phyloP scores from a whole-genome alignment of 2,329 filamentous ascomycete species.

The Calonectria ilicicola region DNA sequence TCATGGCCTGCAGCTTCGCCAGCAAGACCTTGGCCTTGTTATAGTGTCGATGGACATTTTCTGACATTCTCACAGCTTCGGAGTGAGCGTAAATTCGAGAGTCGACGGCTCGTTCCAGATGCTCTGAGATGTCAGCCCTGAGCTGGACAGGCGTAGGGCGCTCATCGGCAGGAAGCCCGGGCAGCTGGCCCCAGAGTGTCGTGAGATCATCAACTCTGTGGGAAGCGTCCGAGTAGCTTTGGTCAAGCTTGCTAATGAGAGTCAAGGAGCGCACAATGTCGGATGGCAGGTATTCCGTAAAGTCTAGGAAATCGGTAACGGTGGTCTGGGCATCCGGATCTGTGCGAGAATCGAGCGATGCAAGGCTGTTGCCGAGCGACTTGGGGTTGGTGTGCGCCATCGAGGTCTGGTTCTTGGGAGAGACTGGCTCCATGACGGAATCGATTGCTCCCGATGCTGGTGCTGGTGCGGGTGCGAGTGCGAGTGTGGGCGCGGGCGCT shows the following conservation, averaged over 20 bases:
- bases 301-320: conserved; percentile 78
- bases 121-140: conserved; percentile 70
- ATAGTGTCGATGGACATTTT: conserved; percentile 73
- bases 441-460: conserved; percentile 12
- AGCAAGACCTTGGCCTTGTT: conserved; percentile 70
- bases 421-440: conserved; percentile 41
- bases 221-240: conserved; percentile 68
- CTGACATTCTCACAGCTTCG: conserved; percentile 72
- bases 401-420: conserved; percentile 42
- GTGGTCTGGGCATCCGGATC: conserved; percentile 77
- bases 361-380: conserved; percentile 45
- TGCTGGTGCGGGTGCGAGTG: neutral
- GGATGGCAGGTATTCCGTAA: conserved; percentile 76
- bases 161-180: conserved; percentile 58
- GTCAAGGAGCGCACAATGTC: conserved; percentile 75
- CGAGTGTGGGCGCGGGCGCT: conserved; percentile 18
- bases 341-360: conserved; percentile 62
- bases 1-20: conserved; percentile 69
- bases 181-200: conserved; percentile 67
- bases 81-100: conserved; percentile 70
- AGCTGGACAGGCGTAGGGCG: conserved; percentile 63
- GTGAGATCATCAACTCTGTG: conserved; percentile 67
- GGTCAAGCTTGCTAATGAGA: conserved; percentile 73
- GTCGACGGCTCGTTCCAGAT: conserved; percentile 65
- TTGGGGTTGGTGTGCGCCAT: conserved; percentile 42